A percentile compares a stretch with the other conserved stretches of the same genome.
These are phyloP conservation scores for Metrosideros polymorpha DNA, from an alignment of 441 rosid species.

Conservation along the genomic window DNA sequence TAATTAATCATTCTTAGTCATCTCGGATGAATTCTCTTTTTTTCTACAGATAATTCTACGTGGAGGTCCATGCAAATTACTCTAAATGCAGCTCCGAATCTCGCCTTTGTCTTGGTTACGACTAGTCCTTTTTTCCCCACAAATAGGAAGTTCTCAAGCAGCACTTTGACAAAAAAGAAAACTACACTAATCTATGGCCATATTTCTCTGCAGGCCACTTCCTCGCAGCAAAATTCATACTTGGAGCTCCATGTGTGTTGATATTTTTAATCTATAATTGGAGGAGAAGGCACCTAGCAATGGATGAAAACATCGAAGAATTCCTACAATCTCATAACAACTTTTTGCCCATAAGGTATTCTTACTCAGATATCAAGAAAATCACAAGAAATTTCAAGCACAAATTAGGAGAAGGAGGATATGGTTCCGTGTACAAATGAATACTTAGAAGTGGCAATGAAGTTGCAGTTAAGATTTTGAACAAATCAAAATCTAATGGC, in stretches of 20 bases:
- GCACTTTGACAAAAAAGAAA: not conserved
- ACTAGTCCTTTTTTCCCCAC: not conserved
- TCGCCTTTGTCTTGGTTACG: not conserved
- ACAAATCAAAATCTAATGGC: not conserved
- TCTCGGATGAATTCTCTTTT: not conserved
- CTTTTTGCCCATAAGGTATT: not conserved
- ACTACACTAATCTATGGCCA: not conserved
- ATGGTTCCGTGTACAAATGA: not conserved
- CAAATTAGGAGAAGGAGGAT: not conserved
- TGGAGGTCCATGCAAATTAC: not conserved
- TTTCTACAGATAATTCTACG: not conserved
- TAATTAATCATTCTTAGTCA: not conserved
- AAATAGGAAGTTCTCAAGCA: not conserved
- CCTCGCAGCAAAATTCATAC: not conserved
- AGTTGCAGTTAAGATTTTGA: not conserved
- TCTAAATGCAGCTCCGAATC: fast-evolving
- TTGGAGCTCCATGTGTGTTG: not conserved
- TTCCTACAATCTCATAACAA: too few species aligned
- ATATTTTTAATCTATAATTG: not conserved
- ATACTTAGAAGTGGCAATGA: not conserved
- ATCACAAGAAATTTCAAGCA: too few species aligned
- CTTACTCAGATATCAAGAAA: not conserved
- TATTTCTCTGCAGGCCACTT: not conserved
- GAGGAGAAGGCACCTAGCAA: too few species aligned
- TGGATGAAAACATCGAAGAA: too few species aligned